phyloP scores from a whole-genome alignment of 768 basidiomycete genomes.

The Macrolepiota dolichaula region DNA sequence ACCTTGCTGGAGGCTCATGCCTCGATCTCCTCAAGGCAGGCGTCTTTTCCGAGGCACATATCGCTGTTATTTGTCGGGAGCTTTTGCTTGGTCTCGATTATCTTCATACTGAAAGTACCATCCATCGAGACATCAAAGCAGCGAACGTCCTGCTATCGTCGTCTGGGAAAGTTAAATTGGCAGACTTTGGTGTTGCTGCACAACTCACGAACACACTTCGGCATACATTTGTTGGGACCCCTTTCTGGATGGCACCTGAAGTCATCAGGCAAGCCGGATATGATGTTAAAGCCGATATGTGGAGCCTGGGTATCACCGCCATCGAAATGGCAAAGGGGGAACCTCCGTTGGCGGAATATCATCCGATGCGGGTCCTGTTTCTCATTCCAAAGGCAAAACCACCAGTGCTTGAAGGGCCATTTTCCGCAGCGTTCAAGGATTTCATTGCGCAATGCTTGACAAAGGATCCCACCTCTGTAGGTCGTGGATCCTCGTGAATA shows the following conservation, averaged over 20 bases:
- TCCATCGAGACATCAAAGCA: slow-evolving; percentile 98
- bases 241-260: slow-evolving; percentile 99
- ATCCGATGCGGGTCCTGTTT: slow-evolving; percentile 98
- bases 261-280: slow-evolving; percentile 97
- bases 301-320: slow-evolving; percentile 97
- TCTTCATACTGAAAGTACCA: slow-evolving; percentile 93
- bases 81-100: slow-evolving; percentile 92
- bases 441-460: slow-evolving; percentile 89
- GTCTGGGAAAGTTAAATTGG: slow-evolving; percentile 91
- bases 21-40: slow-evolving; percentile 94
- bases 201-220: slow-evolving; percentile 92
- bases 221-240: slow-evolving; percentile 97
- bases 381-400: slow-evolving; percentile 96
- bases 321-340: slow-evolving; percentile 99
- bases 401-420: slow-evolving; percentile 84
- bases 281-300: slow-evolving; percentile 94
- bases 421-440: slow-evolving; percentile 86
- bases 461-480: slow-evolving; percentile 81
- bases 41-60: slow-evolving; percentile 87
- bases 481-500: slow-evolving; percentile 17
- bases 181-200: slow-evolving; percentile 98
- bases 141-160: slow-evolving; percentile 92
- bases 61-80: slow-evolving; percentile 92
- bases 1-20: slow-evolving; percentile 97
- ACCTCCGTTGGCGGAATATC: slow-evolving; percentile 94